A percentile compares a stretch with the other conserved stretches of the same genome.
phyloP scores from a whole-genome alignment of 441 rosid species.

The Biscutella laevigata region DNA sequence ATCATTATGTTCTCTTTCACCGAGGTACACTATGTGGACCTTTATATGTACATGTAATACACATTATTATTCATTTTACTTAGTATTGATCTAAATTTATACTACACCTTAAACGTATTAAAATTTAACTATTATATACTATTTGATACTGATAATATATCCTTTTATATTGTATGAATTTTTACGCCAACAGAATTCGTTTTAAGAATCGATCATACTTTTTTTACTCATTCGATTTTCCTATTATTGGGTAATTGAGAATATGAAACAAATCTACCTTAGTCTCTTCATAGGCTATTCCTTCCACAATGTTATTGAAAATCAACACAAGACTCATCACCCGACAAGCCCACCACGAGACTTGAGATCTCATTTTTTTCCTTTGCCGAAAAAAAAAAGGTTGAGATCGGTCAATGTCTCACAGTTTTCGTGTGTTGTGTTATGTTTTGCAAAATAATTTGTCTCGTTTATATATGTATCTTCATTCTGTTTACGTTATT shows the following conservation, averaged over 20 bases:
- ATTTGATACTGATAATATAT: too few species aligned
- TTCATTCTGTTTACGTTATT: neutral
- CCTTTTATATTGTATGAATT: too few species aligned
- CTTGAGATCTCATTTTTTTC: neutral
- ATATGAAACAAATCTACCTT: neutral
- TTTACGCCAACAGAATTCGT: too few species aligned
- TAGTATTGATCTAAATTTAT: too few species aligned
- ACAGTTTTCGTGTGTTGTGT: neutral
- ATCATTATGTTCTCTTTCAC: conserved; percentile 25
- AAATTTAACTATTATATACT: too few species aligned
- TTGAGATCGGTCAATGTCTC: neutral
- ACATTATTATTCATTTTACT: too few species aligned
- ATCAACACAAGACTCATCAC: neutral
- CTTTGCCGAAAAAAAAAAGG: neutral
- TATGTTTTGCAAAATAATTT: neutral
- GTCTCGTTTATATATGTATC: neutral
- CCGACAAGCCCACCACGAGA: neutral
- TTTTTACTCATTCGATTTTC: neutral
- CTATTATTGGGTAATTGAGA: neutral
- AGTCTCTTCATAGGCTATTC: conserved; percentile 1
- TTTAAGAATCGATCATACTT: too few species aligned
- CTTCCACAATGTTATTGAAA: neutral
- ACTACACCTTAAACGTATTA: too few species aligned
- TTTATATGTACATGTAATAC: neutral
- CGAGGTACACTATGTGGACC: conserved; percentile 29